These are phyloP conservation scores for Cyathus striatus DNA, from an alignment of 768 basidiomycete genomes.

Conservation along the genomic window DNA sequence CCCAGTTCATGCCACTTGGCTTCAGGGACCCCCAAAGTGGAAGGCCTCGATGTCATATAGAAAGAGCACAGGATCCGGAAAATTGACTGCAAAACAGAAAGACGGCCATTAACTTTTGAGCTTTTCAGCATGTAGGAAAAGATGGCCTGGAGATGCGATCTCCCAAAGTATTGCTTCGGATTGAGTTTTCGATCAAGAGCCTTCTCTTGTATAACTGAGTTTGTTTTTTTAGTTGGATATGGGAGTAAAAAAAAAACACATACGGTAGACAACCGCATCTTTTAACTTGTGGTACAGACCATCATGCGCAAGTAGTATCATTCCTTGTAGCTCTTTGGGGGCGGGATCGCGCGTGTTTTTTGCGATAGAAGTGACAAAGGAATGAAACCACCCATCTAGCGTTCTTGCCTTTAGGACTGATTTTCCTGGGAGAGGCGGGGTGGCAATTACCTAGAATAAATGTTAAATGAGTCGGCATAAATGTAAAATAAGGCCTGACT, in stretches of 20 bases:
- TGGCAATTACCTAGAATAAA: background rate
- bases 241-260: background rate
- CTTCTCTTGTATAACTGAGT: background rate
- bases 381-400: background rate
- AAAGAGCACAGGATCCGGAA: background rate
- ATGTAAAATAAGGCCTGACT: too few relatives aligned
- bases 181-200: background rate
- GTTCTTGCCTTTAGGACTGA: background rate
- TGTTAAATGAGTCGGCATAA: too few relatives aligned
- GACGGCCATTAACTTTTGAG: background rate
- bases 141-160: background rate
- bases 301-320: background rate
- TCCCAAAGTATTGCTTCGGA: background rate
- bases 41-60: background rate
- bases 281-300: background rate
- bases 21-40: background rate
- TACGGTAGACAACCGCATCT: background rate
- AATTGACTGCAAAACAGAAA: background rate
- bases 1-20: background rate
- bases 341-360: background rate
- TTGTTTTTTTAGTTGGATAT: background rate
- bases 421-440: background rate
- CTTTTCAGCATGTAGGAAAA: background rate
- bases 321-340: background rate
- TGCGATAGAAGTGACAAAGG: background rate